These are phyloP conservation scores for Lepidopterella palustris DNA, from an alignment of 495 filamentous ascomycete species.

Conservation along the genomic window DNA sequence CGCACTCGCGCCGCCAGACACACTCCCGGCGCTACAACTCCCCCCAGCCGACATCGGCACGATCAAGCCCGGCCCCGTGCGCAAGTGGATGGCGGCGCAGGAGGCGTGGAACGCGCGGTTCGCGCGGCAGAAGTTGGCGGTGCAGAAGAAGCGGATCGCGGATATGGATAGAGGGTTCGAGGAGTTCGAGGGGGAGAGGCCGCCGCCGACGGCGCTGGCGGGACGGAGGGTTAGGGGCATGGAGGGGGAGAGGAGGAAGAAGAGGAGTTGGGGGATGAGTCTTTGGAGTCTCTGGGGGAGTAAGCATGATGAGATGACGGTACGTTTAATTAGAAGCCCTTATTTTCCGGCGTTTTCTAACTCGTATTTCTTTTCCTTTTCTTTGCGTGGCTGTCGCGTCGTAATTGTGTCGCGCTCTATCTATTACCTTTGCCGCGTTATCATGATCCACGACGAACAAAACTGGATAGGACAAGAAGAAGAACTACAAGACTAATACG, in stretches of 20 bases:
- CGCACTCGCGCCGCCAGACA: constrained; percentile 53
- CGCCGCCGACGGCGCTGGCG: constrained; percentile 76
- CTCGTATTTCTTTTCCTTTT: too few relatives aligned
- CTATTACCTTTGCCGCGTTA: too few relatives aligned
- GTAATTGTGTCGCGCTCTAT: too few relatives aligned
- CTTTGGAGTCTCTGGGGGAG: constrained; percentile 82
- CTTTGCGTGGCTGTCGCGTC: background rate
- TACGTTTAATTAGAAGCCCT: constrained; percentile 31
- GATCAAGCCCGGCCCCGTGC: constrained; percentile 70
- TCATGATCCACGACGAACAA: too few relatives aligned
- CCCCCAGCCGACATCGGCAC: constrained; percentile 61
- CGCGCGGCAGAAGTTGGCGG: constrained; percentile 53
- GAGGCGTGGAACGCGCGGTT: constrained; percentile 65
- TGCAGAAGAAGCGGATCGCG: constrained; percentile 62
- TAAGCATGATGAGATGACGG: constrained; percentile 73
- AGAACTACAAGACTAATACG: too few relatives aligned
- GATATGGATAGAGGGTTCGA: constrained; percentile 66
- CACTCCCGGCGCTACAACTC: constrained; percentile 57
- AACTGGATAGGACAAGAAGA: too few relatives aligned
- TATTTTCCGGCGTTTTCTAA: too few relatives aligned
- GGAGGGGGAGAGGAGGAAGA: constrained; percentile 47
- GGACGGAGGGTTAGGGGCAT: constrained; percentile 54
- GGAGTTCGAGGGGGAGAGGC: constrained; percentile 57
- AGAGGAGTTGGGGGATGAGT: constrained; percentile 65
- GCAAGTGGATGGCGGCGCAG: constrained; percentile 73